Evolutionary conservation across 1,284 basidiomycete genomes (phyloP), one percentile per base, ranked within the genome.

Genomic region (Ganoderma meredithae): DNA sequence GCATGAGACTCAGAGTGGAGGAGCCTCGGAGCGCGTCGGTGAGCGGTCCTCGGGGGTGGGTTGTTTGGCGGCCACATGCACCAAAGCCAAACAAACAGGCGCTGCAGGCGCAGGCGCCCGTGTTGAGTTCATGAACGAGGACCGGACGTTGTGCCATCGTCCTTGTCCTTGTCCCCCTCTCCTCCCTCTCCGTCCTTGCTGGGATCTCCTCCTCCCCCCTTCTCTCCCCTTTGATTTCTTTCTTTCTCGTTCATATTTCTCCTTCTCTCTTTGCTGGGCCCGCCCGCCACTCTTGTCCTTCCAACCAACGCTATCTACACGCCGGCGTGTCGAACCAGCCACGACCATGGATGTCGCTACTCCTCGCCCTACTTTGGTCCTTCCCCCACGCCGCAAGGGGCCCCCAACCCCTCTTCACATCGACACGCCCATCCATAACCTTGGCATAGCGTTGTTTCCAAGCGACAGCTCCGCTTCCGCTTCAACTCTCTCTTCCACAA

Each of bases 361-460:
- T 65, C 78, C 77, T 74, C 76, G 76, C 71, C 74, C 76, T 61
- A 74, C 72, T 63, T 76, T 74, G 56, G 68, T 78, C 69, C 74
- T 75, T 63, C 73, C 71, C 79, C 82, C 83, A 76, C 84, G 85
- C 82, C 88, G 81, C 79, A 85, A 83, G 79, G 85, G 84, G 63
- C 84, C 88, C 33, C 85, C 87, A 75, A 77, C 88, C 72, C 81
- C 84, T 73, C 86, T 91, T 74, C 86, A 85, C 81, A 88, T 90
- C 76, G 78, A 86, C 75, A 84, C 88, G 67, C 85, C 88, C 73
- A 76, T 80, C 63, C 81, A 83, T 65, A 79, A 78, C 73, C 79
- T 81, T 71, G 82, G 83, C 76, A 83, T 88, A 78, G 80, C 84
- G 75, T 80, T 87, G 74, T 83, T 83, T 64, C 75, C 81, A 65